A percentile compares a stretch with the other conserved stretches of the same genome.
These are phyloP conservation scores for Calonectria fujianensis DNA, from an alignment of 2,329 filamentous ascomycete species.

Conservation along the genomic window DNA sequence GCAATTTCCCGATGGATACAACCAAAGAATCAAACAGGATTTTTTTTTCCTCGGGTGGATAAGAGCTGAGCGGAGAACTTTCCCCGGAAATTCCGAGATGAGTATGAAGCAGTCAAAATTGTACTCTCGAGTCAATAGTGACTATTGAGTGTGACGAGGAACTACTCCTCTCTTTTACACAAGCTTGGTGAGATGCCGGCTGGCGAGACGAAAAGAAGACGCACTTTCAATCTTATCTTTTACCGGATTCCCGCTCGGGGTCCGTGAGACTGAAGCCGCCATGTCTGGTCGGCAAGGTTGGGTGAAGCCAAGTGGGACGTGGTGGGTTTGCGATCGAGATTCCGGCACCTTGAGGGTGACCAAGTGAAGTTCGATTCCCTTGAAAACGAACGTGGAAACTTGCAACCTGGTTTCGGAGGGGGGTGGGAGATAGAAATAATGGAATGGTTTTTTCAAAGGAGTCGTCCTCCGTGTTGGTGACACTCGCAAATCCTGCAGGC, in stretches of 20 bases:
- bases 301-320: conserved; percentile 6
- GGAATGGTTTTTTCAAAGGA: background rate
- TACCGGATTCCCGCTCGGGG: background rate
- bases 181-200: too few species aligned
- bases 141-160: background rate
- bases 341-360: background rate
- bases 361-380: background rate
- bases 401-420: background rate
- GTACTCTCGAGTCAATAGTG: background rate
- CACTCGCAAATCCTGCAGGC: conserved; percentile 19
- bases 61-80: background rate
- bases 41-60: background rate
- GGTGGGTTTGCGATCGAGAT: conserved; percentile 11
- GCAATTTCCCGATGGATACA: background rate
- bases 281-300: background rate
- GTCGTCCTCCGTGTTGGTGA: background rate
- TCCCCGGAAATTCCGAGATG: conserved; percentile 5
- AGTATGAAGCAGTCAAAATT: background rate
- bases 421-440: conserved; percentile 10
- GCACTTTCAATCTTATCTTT: background rate
- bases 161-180: background rate
- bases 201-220: background rate
- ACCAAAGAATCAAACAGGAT: background rate
- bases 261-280: background rate
- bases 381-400: background rate